These are phyloP conservation scores for Annulohypoxylon truncatum DNA, from an alignment of 2,329 filamentous ascomycete species.

Conservation along the genomic window DNA sequence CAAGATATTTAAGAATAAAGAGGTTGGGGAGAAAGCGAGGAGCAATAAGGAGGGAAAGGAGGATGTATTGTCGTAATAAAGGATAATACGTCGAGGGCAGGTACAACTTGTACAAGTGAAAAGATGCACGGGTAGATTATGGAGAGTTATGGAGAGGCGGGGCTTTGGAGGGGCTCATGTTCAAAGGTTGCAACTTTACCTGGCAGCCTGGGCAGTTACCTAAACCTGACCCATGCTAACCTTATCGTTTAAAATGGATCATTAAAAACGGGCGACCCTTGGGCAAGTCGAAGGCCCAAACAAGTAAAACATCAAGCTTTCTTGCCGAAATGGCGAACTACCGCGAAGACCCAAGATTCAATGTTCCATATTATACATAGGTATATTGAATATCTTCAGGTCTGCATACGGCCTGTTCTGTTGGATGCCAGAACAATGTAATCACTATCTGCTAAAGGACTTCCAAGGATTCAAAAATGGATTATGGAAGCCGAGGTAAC, in stretches of 20 bases:
- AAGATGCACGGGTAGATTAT: not conserved
- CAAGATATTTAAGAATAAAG: conserved; percentile 20
- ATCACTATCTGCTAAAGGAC: not conserved
- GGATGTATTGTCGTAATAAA: conserved; percentile 27
- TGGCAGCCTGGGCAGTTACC: too few relatives aligned
- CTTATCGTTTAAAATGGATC: conserved; percentile 27
- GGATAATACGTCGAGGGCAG: conserved; percentile 22
- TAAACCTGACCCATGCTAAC: conserved; percentile 4
- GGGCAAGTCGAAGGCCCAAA: conserved; percentile 22
- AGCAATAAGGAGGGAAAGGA: conserved; percentile 20
- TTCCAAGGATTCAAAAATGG: not conserved
- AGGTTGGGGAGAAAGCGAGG: conserved; percentile 25
- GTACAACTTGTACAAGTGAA: conserved; percentile 2
- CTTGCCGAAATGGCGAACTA: conserved; percentile 6
- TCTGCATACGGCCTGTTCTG: too few relatives aligned
- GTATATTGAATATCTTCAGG: not conserved
- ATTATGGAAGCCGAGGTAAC: not conserved
- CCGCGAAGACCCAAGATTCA: not conserved
- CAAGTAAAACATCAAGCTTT: conserved; percentile 18
- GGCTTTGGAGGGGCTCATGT: conserved; percentile 40
- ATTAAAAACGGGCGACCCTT: not conserved
- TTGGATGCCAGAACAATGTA: not conserved
- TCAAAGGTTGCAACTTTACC: conserved; percentile 31
- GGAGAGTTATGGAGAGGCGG: conserved; percentile 31
- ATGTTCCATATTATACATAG: not conserved